Base-by-base conservation (phyloP, 2,329 filamentous ascomycete species). In the Calonectria fujianensis region DNA sequence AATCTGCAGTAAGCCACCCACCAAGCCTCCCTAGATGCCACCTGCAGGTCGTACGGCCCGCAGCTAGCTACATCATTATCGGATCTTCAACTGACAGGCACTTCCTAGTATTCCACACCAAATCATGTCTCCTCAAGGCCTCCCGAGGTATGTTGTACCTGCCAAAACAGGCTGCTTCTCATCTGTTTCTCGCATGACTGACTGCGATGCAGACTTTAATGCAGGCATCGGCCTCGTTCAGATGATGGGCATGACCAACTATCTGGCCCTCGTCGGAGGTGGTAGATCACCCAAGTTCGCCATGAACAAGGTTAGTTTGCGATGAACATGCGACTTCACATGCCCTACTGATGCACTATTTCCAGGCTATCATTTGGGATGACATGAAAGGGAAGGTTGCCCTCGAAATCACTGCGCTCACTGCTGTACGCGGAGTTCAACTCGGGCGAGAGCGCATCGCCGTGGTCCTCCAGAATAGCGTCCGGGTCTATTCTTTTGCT, bases 201-300 rank as follows among this genome's bases (percentile, higher is more conserved):
- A 32, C 70, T 65, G 31, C 16, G 20, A 16, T 31, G 32, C 59
- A 94, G 93, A 94, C 80, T 95, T 96, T 87, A 94, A 94, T 83
- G 95, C 94, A 24, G 95, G 96, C 61, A 92, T 98, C 77, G 95
- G 94, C 51, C 89, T 95, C 51, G 94, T 94, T 32, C 93, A 96
- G 84, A 97, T 98, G 94, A 93, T 98, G 83, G 94, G 94, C 57
- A 94, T 93, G 79, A 93, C 95, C 69, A 96, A 96, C 86, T 98
- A 96, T 84, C 89, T 98, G 45, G 96, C 95, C 35, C 90, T 98
- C 13, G 95, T 98, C 70, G 96, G 96, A 77, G 96, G 96, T 79
- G 96, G 97, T 64, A 94, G 91, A 80, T 92, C 93, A 74, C 95
- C 96, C 69, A 96, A 96, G 82, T 97, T 95, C 80, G 93, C 95